These are phyloP conservation scores for Sapria himalayana DNA, from an alignment of 345 rosid genomes.

Conservation along the genomic window DNA sequence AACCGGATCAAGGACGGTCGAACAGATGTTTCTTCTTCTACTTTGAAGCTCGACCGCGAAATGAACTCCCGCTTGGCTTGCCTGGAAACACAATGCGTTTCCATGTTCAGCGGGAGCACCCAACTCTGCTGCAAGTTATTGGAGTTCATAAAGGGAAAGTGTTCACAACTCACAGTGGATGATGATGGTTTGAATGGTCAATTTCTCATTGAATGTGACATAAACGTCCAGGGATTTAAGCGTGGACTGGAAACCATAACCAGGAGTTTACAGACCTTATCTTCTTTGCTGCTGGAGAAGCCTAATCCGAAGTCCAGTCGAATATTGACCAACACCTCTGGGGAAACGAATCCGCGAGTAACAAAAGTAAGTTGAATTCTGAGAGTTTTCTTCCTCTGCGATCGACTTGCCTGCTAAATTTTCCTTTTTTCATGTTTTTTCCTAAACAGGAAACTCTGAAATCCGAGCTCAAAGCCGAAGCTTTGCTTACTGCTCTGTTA, in stretches of 20 bases:
- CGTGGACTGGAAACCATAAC: constrained; percentile 48
- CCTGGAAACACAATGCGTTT: constrained; percentile 67
- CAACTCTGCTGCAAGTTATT: constrained; percentile 40
- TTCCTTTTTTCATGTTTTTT: too few relatives aligned
- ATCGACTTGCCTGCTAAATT: too few relatives aligned
- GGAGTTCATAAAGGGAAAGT: constrained; percentile 37
- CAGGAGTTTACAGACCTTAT: constrained; percentile 53
- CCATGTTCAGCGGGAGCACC: constrained; percentile 40
- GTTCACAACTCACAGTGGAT: constrained; percentile 24
- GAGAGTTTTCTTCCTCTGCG: too few relatives aligned
- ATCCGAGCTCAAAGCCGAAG: constrained; percentile 56
- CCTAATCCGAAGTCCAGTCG: too few relatives aligned
- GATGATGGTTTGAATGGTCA: constrained; percentile 37
- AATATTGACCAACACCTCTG: too few relatives aligned
- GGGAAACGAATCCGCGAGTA: constrained; percentile 20
- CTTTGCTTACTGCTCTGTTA: constrained; percentile 43
- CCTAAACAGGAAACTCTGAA: constrained; percentile 30
- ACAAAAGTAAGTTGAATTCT: constrained; percentile 39
- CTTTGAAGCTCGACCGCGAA: constrained; percentile 57
- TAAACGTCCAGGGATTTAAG: constrained; percentile 50
- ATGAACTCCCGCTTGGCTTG: constrained; percentile 30
- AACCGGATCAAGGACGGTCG: constrained; percentile 49
- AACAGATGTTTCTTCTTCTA: constrained; percentile 27
- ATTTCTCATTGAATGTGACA: constrained; percentile 50
- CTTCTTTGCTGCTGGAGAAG: constrained; percentile 49